Evolutionary conservation across 257 asterid species (phyloP).

Genomic region (Ocimum tenuiflorum): DNA sequence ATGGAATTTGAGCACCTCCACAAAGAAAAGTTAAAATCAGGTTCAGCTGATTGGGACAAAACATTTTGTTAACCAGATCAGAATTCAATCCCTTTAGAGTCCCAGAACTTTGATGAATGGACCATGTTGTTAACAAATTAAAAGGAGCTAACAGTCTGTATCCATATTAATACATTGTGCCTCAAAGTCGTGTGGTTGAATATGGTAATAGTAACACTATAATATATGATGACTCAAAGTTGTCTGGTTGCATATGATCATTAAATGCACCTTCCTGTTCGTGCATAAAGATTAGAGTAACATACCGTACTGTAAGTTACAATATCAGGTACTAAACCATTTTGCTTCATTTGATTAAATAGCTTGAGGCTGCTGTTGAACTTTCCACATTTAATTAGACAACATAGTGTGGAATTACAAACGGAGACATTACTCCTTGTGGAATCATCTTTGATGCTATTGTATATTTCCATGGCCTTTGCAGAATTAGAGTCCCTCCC

Average conservation of each 20-base stretch:
- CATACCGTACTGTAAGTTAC: constrained; percentile 91
- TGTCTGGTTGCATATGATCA: background rate
- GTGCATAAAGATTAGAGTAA: constrained; percentile 14
- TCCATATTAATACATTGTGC: background rate
- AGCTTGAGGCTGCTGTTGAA: constrained; percentile 67
- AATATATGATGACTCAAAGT: background rate
- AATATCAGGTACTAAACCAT: constrained; percentile 79
- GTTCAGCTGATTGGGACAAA: background rate
- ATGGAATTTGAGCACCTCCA: background rate
- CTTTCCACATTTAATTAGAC: constrained; percentile 66
- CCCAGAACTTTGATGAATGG: background rate
- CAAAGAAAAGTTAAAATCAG: background rate
- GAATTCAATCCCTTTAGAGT: background rate
- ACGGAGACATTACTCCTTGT: constrained; percentile 64
- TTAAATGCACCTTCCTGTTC: constrained; percentile 5
- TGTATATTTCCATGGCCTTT: constrained; percentile 66
- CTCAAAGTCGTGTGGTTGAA: background rate
- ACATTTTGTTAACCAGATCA: background rate
- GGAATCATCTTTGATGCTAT: constrained; percentile 54
- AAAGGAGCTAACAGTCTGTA: background rate
- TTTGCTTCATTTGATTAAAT: constrained; percentile 77
- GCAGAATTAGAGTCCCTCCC: constrained; percentile 57
- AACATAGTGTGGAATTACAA: constrained; percentile 73
- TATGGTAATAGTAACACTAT: background rate
- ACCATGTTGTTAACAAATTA: background rate